phyloP scores from a whole-genome alignment of 805 yeast species.

The Candida palmyrensis region DNA sequence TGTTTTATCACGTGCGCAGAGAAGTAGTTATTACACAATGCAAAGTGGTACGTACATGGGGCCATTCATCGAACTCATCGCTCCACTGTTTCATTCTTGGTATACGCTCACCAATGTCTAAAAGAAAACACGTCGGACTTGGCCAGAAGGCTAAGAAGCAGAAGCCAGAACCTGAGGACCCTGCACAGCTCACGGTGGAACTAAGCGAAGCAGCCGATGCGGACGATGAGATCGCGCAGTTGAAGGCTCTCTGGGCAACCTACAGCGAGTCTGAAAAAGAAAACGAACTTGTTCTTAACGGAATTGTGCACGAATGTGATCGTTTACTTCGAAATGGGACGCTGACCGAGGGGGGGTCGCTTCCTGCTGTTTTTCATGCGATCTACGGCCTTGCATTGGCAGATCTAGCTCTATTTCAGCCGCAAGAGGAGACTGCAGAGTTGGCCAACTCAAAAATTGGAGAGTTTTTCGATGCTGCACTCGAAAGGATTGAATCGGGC shows the following conservation, averaged over 20 bases:
- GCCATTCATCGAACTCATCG: too few species aligned
- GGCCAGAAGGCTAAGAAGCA: constrained; percentile 42
- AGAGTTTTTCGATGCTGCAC: constrained; percentile 63
- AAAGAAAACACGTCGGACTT: constrained; percentile 32
- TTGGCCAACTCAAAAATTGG: constrained; percentile 32
- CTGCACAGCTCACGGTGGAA: constrained; percentile 45
- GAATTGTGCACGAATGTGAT: constrained; percentile 91
- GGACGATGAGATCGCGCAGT: constrained; percentile 74
- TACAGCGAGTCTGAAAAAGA: constrained; percentile 53
- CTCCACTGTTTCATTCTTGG: too few species aligned
- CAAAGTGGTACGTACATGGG: not conserved
- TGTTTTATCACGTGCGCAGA: too few species aligned
- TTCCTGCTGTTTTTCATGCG: constrained; percentile 55
- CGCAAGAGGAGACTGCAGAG: constrained; percentile 29
- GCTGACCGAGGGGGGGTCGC: constrained; percentile 7
- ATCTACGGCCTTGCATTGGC: constrained; percentile 70
- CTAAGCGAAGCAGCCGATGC: constrained; percentile 65
- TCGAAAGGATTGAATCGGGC: constrained; percentile 65
- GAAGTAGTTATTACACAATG: not conserved
- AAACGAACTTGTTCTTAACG: constrained; percentile 65
- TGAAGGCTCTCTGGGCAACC: constrained; percentile 67
- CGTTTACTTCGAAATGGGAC: constrained; percentile 52
- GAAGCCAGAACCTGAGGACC: constrained; percentile 19
- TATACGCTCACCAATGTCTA: too few species aligned
- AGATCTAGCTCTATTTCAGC: constrained; percentile 56